Percentiles rank a stretch among this genome's conserved stretches.
phyloP scores from a whole-genome alignment of 1,284 basidiomycete genomes.

The Cryptococcus deneoformans region DNA sequence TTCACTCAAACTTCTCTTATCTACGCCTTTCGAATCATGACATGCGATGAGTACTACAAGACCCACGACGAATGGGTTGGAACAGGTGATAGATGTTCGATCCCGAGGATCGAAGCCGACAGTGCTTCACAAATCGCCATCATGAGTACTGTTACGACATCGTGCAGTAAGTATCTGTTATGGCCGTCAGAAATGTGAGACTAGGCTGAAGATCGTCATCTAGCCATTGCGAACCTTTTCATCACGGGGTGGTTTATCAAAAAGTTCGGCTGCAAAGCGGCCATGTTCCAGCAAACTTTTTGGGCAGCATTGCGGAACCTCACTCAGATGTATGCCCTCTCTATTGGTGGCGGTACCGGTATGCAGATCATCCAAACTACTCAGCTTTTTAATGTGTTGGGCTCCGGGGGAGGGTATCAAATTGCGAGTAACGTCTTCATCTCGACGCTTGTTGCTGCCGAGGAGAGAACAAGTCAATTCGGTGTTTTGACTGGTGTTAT shows the following conservation, averaged over 20 bases:
- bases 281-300: constrained; percentile 45
- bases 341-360: constrained; percentile 27
- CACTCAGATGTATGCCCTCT: constrained; percentile 38
- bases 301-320: constrained; percentile 44
- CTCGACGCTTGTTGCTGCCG: constrained; percentile 25
- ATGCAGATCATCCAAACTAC: constrained; percentile 40
- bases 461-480: constrained; percentile 40
- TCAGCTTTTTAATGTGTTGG: constrained; percentile 46
- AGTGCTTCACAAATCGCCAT: constrained; percentile 33
- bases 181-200: background rate
- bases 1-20: constrained; percentile 46
- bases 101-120: constrained; percentile 28
- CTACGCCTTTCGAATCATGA: constrained; percentile 41
- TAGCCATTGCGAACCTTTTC: constrained; percentile 45
- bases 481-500: constrained; percentile 39
- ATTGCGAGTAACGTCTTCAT: constrained; percentile 40
- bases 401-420: constrained; percentile 42
- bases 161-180: constrained; percentile 25
- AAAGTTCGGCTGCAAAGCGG: constrained; percentile 35
- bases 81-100: constrained; percentile 32
- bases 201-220: background rate
- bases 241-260: constrained; percentile 40
- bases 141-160: constrained; percentile 33
- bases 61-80: constrained; percentile 15
- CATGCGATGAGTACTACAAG: constrained; percentile 44